phyloP scores from a whole-genome alignment of 176 grass and related monocot genomes.

The Triticum monococcum region DNA sequence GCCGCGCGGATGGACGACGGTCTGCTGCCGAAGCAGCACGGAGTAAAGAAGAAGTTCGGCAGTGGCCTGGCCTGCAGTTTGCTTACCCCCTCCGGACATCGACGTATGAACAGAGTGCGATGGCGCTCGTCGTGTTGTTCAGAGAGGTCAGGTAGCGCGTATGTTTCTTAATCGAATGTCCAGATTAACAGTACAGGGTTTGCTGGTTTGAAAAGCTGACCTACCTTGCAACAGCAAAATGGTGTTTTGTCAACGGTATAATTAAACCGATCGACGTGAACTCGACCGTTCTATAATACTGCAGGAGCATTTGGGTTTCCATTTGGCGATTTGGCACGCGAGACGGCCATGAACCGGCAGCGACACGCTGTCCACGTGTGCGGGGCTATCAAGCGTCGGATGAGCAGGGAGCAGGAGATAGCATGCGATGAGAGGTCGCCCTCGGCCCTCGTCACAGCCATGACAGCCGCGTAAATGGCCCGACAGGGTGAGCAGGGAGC shows the following conservation, averaged over 20 bases:
- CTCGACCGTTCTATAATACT: neutral
- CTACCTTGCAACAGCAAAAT: neutral
- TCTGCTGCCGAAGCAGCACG: neutral
- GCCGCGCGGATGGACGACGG: neutral
- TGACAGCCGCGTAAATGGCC: constrained; percentile 14
- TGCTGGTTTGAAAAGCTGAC: neutral
- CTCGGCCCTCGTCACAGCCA: neutral
- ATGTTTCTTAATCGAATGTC: neutral
- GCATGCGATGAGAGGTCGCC: neutral
- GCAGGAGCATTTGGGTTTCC: neutral
- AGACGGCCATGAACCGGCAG: neutral
- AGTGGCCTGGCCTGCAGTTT: neutral
- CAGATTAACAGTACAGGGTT: neutral
- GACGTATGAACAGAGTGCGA: neutral
- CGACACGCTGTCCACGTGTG: neutral
- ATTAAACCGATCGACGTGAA: neutral
- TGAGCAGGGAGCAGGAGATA: neutral
- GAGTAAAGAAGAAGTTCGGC: neutral
- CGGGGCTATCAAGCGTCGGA: neutral
- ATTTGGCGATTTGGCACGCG: neutral
- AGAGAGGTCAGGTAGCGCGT: neutral
- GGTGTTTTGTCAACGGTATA: neutral
- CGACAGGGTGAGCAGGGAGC: constrained; percentile 6
- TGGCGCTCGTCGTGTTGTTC: neutral
- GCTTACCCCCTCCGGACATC: neutral